Conservation (phyloP, 2,329 filamentous ascomycete genomes). For the Aspergillus pseudoglaucus region DNA sequence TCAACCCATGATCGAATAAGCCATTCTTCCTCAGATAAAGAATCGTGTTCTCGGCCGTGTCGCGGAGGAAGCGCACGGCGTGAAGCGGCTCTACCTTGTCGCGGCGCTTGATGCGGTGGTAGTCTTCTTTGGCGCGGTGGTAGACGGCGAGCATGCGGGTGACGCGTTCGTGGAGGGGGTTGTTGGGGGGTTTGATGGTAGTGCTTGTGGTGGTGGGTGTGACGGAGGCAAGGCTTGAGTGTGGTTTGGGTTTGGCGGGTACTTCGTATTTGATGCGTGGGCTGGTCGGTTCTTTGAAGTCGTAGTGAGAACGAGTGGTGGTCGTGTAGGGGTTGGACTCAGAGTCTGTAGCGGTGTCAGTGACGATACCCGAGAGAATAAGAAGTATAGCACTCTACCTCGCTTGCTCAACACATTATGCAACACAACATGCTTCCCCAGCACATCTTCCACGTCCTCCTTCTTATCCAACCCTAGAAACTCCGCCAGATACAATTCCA, state of each 20-base stretch:
- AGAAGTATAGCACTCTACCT: background rate
- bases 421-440: constrained; percentile 23
- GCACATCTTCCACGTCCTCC: constrained; percentile 15
- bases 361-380: background rate
- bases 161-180: constrained; percentile 2
- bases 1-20: constrained; percentile 18
- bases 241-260: background rate
- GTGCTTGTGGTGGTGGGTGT: background rate
- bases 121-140: constrained; percentile 32
- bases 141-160: constrained; percentile 26
- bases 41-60: constrained; percentile 38
- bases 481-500: constrained; percentile 35
- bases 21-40: constrained; percentile 24
- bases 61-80: constrained; percentile 36
- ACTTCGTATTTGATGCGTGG: background rate
- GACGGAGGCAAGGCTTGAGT: background rate
- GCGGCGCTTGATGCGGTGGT: constrained; percentile 20
- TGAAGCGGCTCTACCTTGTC: constrained; percentile 17
- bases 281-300: background rate
- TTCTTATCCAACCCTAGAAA: constrained; percentile 26
- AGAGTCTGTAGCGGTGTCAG: background rate
- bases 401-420: constrained; percentile 16
- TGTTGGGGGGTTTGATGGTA: background rate
- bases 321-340: background rate
- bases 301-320: background rate